Evolutionary conservation across 768 basidiomycete genomes (phyloP), one percentile per base, ranked within the genome.

Genomic region (Lactifluus piperatus): DNA sequence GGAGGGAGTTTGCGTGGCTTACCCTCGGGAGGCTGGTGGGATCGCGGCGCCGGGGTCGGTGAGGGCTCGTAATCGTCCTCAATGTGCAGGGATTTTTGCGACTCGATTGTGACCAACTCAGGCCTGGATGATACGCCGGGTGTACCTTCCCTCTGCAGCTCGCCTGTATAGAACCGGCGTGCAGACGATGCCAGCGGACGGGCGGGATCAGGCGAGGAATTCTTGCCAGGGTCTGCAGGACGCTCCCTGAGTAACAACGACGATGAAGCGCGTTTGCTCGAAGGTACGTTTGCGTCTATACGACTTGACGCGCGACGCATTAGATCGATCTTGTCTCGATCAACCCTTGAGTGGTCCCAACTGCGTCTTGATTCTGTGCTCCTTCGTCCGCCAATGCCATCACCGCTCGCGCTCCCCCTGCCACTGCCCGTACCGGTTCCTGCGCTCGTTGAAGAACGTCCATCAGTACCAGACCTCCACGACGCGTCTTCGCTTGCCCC

Each of bases 101-200:
- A 68, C 32, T 71, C 68, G 20, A 65, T 62, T 8, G 62, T 65
- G 9, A 43, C 53, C 26, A 45, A 64, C 51, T 24, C 62, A 5
- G 53, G 53, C 52, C 57, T 66, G 39, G 63, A 52, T 22, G 61
- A 62, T 34, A 58, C 66, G 30, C 58, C 66, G 4, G 69, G 70
- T 13, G 60, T 61, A 45, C 77, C 74, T 63, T 80, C 79, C 24
- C 79, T 73, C 39, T 79, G 78, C 43, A 85, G 82, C 41, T 83
- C 74, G 3, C 83, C 81, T 0, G 80, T 74, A 62, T 83, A 80
- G 43, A 85, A 67, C 43, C 83, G 76, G 44, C 85, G 77, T 9
- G 75, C 75, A 0, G 77, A 70, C 34, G 73, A 66, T 37, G 37
- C 22, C 13, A 24, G 5, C 1, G 45, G 30, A 14, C 46, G 43